Evolutionary conservation across 768 basidiomycete species (phyloP), one percentile per base, ranked within the genome.

Genomic region (Lactarius tabidus): DNA sequence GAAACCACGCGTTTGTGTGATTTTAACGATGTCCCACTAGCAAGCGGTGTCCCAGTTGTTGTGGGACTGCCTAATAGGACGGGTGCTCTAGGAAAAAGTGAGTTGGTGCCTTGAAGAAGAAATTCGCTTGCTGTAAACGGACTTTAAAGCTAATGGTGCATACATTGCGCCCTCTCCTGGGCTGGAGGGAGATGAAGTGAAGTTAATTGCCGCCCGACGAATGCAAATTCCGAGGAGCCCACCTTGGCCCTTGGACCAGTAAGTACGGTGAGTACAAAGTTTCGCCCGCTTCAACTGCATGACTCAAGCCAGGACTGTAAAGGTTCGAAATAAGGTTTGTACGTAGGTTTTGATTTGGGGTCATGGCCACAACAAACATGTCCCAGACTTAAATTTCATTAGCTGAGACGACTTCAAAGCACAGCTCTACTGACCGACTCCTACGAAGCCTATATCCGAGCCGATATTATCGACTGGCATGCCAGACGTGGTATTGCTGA

Each of bases 291-390:
- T 33, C 33, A 8, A 8, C 33, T 33, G 33, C 33, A 3, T 33
- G 3, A n/a, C 8, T 33, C 33, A 33, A 62, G 15, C 33, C 33
- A 33, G 51, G 59, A 5, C 26, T 43, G 39, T 56, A n/a, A 36
- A 64, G 43, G 1, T 8, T 63, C n/a, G 41, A 26, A 36, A 64
- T 67, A 20, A 69, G 52, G 14, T 26, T 35, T n/a, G 35, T 53
- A 4, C 56, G 28, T 28, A 64, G 18, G 35, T 38, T 31, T 18
- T 31, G 3, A 61, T 67, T 12, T 8, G 31, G 17, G 2, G 56
- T 58, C 48, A 60, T 53, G 20, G 56, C 66, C 6, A 51, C 66
- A 17, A 29, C 33, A 60, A 67, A 67, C 23, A 62, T 20, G 36
- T 59, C 52, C 60, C 59, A 63, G 20, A 62, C 62, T 64, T 35